Evolutionary conservation across 2,329 filamentous ascomycete species (phyloP), one percentile per base, ranked within the genome.

Genomic region (Alternaria arbusti): DNA sequence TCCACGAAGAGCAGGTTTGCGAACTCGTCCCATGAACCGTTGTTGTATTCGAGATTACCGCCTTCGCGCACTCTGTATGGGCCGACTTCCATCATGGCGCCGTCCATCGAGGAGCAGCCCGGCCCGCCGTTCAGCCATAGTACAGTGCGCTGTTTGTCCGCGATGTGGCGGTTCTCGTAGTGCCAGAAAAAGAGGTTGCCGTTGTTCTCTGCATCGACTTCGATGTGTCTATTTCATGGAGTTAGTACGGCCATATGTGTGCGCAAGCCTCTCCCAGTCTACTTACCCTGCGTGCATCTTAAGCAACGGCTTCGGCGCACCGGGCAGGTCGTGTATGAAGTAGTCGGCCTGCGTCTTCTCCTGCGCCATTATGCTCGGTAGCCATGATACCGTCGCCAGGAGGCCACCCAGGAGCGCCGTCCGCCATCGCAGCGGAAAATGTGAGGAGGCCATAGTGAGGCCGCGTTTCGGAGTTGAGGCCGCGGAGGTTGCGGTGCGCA

Each of bases 161-260:
- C 95, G 70, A 99, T 97, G 80, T 99, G 96, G 71, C 92, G 88
- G 78, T 98, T 98, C 78, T 97, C 89, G 78, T 92, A 97, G 76
- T 97, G 93, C 96, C 96, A 99, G 85, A 99, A 99, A 85, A 98
- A 99, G 17, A 99, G 83, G 80, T 98, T 97, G 71, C 93, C 95
- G 78, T 98, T 93, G 79, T 91, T 88, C 70, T 93, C 90, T 20
- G 91, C 88, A 32, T 90, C 91, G 74, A 99, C 87, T 82, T 98
- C 94, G 79, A 99, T 91, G 83, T 99, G 96, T 58, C 94, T 97
- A 78, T 54, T 17, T 17, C 17, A 12, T 22, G 46, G 3, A 25
- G 51, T 73, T 59, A 67, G 64, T 26, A 20, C 22, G 40, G 49
- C 9, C 11, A 17, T 28, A 11, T 30, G 9, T 17, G n/a, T 13